phyloP scores from a whole-genome alignment of 176 grass and related monocot genomes.

The Leersia perrieri region DNA sequence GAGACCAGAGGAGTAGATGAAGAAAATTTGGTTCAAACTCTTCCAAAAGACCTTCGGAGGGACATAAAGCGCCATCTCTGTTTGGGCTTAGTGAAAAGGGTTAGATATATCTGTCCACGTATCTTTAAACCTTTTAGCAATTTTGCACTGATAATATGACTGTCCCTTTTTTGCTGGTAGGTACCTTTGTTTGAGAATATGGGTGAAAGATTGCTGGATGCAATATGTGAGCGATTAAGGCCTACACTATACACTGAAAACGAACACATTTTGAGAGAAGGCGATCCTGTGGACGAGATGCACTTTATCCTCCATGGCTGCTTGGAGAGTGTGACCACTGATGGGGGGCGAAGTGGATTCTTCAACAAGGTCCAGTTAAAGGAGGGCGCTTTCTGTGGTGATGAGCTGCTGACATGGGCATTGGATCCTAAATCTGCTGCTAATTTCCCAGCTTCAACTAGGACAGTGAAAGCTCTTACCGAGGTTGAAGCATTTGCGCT shows the following conservation, averaged over 20 bases:
- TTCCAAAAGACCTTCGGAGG: constrained; percentile 93
- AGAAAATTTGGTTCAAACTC: constrained; percentile 90
- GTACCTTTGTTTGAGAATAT: constrained; percentile 94
- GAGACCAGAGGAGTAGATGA: constrained; percentile 95
- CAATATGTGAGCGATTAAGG: constrained; percentile 83
- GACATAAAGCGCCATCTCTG: constrained; percentile 97
- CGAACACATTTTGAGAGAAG: constrained; percentile 82
- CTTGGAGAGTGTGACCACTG: constrained; percentile 84
- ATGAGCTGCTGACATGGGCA: constrained; percentile 93
- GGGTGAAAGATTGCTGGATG: constrained; percentile 79
- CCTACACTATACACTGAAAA: constrained; percentile 73
- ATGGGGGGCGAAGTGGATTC: constrained; percentile 85
- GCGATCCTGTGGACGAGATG: constrained; percentile 97
- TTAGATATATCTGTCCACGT: constrained; percentile 16
- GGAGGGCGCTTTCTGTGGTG: constrained; percentile 81
- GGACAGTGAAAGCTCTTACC: constrained; percentile 69
- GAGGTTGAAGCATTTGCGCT: constrained; percentile 87
- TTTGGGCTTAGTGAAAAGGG: constrained; percentile 85
- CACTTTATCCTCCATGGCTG: constrained; percentile 85
- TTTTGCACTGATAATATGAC: background rate
- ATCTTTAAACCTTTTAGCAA: background rate
- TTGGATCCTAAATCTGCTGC: constrained; percentile 75
- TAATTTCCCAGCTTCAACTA: constrained; percentile 80
- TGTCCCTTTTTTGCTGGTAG: constrained; percentile 27
- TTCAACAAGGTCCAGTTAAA: constrained; percentile 80